Base-by-base conservation (phyloP, 2,329 filamentous ascomycete species). In the Fusarium zealandicum region DNA sequence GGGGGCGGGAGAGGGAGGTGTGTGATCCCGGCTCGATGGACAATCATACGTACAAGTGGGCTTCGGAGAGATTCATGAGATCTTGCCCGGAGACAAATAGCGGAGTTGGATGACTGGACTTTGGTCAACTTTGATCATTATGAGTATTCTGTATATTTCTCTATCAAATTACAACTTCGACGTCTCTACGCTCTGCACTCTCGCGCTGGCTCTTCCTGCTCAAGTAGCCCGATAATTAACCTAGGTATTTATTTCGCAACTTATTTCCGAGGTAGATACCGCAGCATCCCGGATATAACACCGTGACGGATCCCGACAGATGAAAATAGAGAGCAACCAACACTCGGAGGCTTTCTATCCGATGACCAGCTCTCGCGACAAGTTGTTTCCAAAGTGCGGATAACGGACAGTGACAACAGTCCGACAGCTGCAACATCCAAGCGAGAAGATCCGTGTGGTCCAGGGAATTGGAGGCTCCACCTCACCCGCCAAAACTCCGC, bases 371-470 rank as follows among this genome's bases (percentile, higher is more conserved):
- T 40, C 41, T 49, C 30, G 32, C 25, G 47, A 40, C 25, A 50
- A 40, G 45, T 25, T 40, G 47, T 14, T 42, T 32, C 10, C 6
- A 6, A 18, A n/a, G 8, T 54, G 59, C 59, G 59, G 60, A 61
- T 63, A 63, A 51, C 59, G 60, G 60, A 40, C 39, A 39, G 10
- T 12, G 35, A 45, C 22, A 48, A 54, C 13, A 61, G 40, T 39
- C 60, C 60, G 60, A 57, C 40, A 32, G 32, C 14, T 59, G 27
- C 57, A 48, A 35, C 38, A 39, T 44, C 54, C 41, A 63, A 63
- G 51, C 59, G 46, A 61, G 13, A 17, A 32, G 39, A 57, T 60
- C 46, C 59, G 7, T 42, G 39, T 3, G 37, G 31, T 31, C 38
- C 33, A 51, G 40, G 47, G 51, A 61, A 63, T 49, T 42, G 42